Base-by-base conservation (phyloP, 2,329 filamentous ascomycete genomes). In the Podosphaera fusca region DNA sequence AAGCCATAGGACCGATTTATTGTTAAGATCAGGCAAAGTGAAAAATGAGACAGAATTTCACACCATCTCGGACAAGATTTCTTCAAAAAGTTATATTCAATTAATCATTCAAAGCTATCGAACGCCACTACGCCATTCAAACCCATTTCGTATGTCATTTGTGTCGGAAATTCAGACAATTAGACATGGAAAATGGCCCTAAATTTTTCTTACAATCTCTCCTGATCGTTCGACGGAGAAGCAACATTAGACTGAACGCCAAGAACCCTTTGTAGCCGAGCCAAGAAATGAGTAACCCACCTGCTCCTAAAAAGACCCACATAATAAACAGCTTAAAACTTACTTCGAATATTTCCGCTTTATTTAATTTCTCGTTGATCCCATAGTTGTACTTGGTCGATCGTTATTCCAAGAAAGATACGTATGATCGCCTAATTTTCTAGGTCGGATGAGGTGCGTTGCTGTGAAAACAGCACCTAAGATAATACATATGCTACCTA, bases 391-490 rank as follows among this genome's bases (percentile, higher is more conserved):
- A 59, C 72, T 74, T 6, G 77, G 74, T 59, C 78, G 73, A 51
- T 85, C 81, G 60, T 81, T 84, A 69, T 96, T 95, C 92, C 92
- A 98, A 31, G 87, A 92, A 54, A 98, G 77, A 69, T 98, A 96
- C 7, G 88, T 95, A 70, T 96, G 92, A 69, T 98, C 92, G 60
- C 92, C 92, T 47, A 98, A 79, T 84, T 96, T 98, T 66, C 92
- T 90, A 60, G 92, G 92, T 68, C 85, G 89, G 70, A 98, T 81
- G 61, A 96, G 75, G 71, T 96, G 89, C 0, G 87, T 89, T 60
- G 87, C 77, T 38, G 90, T 89, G 71, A 98, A 98, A 57, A 96
- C 68, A 33, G 80, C 80, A 55, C 92, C 92, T 7, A 98, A 79
- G 34, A 95, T 68, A 63, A 98, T 84, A 72, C 92, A 98, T 59